These are phyloP conservation scores for Fusarium heterosporum DNA, from an alignment of 2,329 filamentous ascomycete genomes.

Conservation along the genomic window DNA sequence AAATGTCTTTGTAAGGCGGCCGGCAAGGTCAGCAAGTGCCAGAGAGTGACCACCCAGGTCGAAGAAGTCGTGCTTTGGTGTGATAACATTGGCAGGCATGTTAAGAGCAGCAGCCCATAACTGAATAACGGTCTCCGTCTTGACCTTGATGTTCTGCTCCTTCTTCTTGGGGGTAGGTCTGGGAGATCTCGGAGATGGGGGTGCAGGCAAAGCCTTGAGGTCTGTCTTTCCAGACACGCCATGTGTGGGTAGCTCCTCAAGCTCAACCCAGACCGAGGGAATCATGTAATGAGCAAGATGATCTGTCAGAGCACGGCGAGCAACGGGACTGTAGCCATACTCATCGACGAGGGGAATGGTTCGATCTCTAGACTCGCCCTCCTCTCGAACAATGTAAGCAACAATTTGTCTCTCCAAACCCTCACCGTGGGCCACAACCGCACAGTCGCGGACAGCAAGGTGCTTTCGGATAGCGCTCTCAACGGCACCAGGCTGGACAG, in stretches of 20 bases:
- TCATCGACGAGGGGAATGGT: constrained; percentile 74
- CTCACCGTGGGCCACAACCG: constrained; percentile 79
- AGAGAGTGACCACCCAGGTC: constrained; percentile 84
- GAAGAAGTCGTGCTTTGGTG: constrained; percentile 81
- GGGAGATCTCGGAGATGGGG: constrained; percentile 64
- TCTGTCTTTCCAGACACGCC: constrained; percentile 84
- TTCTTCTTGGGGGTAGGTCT: constrained; percentile 55
- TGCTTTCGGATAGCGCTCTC: constrained; percentile 78
- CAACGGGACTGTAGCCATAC: constrained; percentile 76
- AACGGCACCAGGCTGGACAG: constrained; percentile 80
- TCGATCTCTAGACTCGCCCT: constrained; percentile 67
- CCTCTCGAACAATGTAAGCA: constrained; percentile 79
- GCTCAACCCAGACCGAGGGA: constrained; percentile 79
- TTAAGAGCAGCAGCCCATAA: constrained; percentile 79
- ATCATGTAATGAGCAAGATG: constrained; percentile 87
- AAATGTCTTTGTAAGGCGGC: constrained; percentile 74
- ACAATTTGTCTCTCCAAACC: constrained; percentile 80
- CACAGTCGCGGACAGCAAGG: constrained; percentile 77
- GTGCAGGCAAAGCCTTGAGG: constrained; percentile 76
- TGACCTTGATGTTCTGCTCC: constrained; percentile 71
- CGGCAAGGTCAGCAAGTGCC: constrained; percentile 80
- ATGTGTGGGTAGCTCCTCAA: constrained; percentile 78
- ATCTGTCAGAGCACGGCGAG: constrained; percentile 72
- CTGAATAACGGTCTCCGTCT: constrained; percentile 73
- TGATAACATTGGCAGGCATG: constrained; percentile 71